Percentiles rank a stretch among this genome's conserved stretches.
Evolutionary conservation across 306 rosid species (phyloP).

Genomic region (Fragaria ananassa): DNA sequence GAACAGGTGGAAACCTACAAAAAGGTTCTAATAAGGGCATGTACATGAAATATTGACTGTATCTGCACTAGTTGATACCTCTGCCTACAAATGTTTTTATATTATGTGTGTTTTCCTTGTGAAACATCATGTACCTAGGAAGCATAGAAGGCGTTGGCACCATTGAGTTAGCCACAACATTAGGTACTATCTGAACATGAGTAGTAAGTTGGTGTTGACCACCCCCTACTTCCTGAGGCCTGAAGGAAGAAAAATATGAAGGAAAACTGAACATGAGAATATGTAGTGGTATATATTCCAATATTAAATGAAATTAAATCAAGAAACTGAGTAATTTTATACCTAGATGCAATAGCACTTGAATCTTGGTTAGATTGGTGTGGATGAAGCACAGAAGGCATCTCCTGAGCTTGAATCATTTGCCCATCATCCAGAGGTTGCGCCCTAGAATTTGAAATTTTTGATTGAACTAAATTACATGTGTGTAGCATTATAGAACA

Average conservation of each 20-base stretch:
- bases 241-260: neutral
- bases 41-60: neutral
- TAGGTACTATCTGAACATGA: neutral
- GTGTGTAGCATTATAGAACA: neutral
- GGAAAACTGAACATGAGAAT: neutral
- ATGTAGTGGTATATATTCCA: neutral
- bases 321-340: neutral
- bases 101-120: neutral
- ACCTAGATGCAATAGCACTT: neutral
- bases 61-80: neutral
- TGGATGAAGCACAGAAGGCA: neutral
- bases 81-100: neutral
- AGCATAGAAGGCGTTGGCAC: constrained; percentile 8
- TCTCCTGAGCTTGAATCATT: neutral
- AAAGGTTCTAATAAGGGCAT: neutral
- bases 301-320: neutral
- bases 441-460: neutral
- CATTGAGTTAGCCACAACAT: neutral
- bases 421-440: constrained; percentile 4
- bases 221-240: constrained; percentile 2
- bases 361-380: constrained; percentile 1
- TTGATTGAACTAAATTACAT: neutral
- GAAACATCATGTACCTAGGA: constrained; percentile 16
- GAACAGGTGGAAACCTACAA: neutral
- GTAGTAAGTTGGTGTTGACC: constrained; percentile 7